These are phyloP conservation scores for Panaeolus cyanescens DNA, from an alignment of 768 basidiomycete species.

Conservation along the genomic window DNA sequence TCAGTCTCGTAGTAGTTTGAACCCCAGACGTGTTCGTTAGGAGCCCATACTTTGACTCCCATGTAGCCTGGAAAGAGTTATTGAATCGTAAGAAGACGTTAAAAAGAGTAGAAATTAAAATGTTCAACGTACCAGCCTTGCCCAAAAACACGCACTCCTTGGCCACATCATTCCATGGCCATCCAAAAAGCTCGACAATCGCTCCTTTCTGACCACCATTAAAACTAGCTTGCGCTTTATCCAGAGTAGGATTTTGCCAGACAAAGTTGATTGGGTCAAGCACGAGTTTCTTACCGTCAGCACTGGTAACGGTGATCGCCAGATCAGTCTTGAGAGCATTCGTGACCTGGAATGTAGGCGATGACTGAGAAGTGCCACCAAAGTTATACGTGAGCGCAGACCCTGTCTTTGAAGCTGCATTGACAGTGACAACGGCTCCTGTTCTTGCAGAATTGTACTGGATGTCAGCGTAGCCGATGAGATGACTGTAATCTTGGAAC, in stretches of 20 bases:
- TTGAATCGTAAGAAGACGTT: neutral
- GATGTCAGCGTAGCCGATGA: constrained; percentile 8
- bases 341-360: constrained; percentile 5
- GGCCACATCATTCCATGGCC: constrained; percentile 8
- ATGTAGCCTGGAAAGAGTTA: constrained; percentile 6
- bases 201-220: constrained; percentile 9
- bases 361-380: constrained; percentile 1
- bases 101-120: neutral
- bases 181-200: constrained; percentile 10
- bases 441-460: constrained; percentile 9
- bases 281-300: constrained; percentile 7
- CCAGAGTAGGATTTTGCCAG: constrained; percentile 9
- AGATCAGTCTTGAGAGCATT: neutral
- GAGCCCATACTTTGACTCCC: constrained; percentile 11
- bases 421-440: constrained; percentile 5
- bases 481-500: constrained; percentile 12
- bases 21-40: constrained; percentile 11
- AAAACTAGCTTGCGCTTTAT: constrained; percentile 5
- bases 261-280: constrained; percentile 10
- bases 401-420: neutral
- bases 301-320: constrained; percentile 5
- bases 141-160: constrained; percentile 12
- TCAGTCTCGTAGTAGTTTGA: constrained; percentile 10
- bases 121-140: constrained; percentile 4
- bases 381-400: constrained; percentile 1